Base-by-base conservation (phyloP, 257 asterid genomes). In the Asclepias syriaca region DNA sequence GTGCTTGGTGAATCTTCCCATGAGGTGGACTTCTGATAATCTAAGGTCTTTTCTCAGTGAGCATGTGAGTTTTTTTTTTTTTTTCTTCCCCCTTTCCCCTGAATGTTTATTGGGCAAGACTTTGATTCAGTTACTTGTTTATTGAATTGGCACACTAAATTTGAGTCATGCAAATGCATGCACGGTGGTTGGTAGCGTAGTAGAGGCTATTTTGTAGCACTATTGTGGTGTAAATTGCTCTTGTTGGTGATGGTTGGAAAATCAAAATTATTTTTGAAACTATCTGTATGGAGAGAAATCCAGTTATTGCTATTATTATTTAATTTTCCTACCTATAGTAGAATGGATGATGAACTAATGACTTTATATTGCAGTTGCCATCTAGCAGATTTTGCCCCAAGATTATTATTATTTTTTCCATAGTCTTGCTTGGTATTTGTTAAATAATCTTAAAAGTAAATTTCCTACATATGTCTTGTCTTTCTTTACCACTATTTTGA, bases 21-120 rank as follows among this genome's bases (percentile, higher is more conserved):
- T 88, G 96, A 92, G 84, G 79, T 95, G 99, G 99, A 73, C 74
- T 75, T 72, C 92, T 18, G 97, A 92, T 82, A 77, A 88, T 22
- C 79, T 95, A 67, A 82, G 93, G 90, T 77, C 58, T 69, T 91
- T 89, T 46, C 86, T 93, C n/a, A 79, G 65, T 9, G 85, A 85
- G 10, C 83, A 91, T 86, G 98, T 86, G 55, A 70, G 48, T 32
- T 75, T 46, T 39, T 45, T 54, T 65, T 76, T 74, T 45, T 24
- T 24, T 24, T 24, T 24, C 15, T 21, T 22, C n/a, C 49, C 22
- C 13, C 39, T 34, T 67, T 46, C 12, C 10, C 27, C 57, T 48
- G 19, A 45, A 67, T n/a, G 71, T 16, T 67, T 8, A 34, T 14
- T 0, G 39, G 22, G 46, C 46, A 61, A 63, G 5, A 63, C 39